Conservation (phyloP, 1,139 yeast species). For the Debaryomycetaceae sp. region DNA sequence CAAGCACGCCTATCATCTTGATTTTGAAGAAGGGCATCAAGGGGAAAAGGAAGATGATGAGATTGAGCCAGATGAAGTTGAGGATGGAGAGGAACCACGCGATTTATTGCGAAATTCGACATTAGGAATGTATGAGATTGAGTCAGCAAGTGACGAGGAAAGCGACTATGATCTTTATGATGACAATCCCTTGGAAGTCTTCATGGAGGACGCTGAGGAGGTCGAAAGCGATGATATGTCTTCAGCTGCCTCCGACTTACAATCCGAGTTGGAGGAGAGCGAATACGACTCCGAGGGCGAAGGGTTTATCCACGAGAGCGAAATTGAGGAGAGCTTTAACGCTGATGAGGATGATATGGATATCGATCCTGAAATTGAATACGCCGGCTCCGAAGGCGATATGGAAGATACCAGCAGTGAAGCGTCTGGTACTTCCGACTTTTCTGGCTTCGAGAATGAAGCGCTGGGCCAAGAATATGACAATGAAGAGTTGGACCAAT, state of each 20-base stretch:
- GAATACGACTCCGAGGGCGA: constrained; percentile 13
- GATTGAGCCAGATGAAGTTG: constrained; percentile 42
- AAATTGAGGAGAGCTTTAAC: constrained; percentile 7
- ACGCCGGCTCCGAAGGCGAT: constrained; percentile 12
- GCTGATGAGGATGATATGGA: constrained; percentile 9
- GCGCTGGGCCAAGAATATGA: constrained; percentile 18
- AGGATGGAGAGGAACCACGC: constrained; percentile 68
- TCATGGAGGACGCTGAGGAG: constrained; percentile 25
- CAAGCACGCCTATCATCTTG: constrained; percentile 46
- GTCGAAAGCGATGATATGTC: constrained; percentile 14
- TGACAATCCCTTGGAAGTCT: constrained; percentile 24
- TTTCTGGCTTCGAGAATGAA: constrained; percentile 19
- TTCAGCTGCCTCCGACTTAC: constrained; percentile 18
- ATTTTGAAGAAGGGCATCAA: constrained; percentile 39
- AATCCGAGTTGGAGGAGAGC: constrained; percentile 16
- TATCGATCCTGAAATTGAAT: constrained; percentile 22
- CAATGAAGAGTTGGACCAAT: constrained; percentile 32
- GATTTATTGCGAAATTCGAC: constrained; percentile 83
- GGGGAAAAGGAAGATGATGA: constrained; percentile 45
- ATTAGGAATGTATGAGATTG: constrained; percentile 88
- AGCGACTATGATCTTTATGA: constrained; percentile 18
- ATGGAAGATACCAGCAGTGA: constrained; percentile 16
- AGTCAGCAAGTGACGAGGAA: constrained; percentile 49
- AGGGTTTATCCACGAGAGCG: constrained; percentile 7
- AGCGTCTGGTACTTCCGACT: constrained; percentile 23